A percentile compares a stretch with the other conserved stretches of the same genome.
These are phyloP conservation scores for Populus alba DNA, from an alignment of 345 rosid species.

Conservation along the genomic window DNA sequence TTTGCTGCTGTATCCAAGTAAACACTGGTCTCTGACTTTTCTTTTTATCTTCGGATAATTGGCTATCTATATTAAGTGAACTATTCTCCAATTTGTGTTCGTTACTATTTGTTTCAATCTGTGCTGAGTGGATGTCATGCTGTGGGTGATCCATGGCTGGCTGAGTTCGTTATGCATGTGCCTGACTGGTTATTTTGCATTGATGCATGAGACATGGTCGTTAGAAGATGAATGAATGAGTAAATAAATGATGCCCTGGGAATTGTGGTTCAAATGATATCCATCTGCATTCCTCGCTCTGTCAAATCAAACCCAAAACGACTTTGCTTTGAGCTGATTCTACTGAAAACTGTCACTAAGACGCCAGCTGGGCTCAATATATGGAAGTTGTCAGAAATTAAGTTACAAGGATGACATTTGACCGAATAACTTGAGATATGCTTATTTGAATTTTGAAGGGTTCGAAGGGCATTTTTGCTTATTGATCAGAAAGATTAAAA, in stretches of 20 bases:
- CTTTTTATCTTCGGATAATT: not conserved
- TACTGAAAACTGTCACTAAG: not conserved
- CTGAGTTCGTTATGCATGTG: not conserved
- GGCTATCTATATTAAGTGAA: not conserved
- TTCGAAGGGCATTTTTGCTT: not conserved
- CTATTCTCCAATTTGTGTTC: not conserved
- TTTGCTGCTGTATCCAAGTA: not conserved
- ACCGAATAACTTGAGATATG: not conserved
- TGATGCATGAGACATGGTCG: not conserved
- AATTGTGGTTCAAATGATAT: not conserved
- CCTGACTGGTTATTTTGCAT: not conserved
- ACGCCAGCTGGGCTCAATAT: not conserved
- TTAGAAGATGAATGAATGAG: not conserved
- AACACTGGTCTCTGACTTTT: not conserved
- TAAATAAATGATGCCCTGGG: not conserved
- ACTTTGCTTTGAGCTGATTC: not conserved
- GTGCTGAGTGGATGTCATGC: not conserved
- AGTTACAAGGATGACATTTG: not conserved
- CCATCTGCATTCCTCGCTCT: not conserved
- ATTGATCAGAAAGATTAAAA: not conserved
- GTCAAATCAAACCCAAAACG: not conserved
- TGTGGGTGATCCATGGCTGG: not conserved
- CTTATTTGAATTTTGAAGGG: not conserved
- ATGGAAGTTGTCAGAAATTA: not conserved
- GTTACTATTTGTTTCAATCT: not conserved